phyloP scores from a whole-genome alignment of 176 grass and related monocot species.

The Poa pratensis region DNA sequence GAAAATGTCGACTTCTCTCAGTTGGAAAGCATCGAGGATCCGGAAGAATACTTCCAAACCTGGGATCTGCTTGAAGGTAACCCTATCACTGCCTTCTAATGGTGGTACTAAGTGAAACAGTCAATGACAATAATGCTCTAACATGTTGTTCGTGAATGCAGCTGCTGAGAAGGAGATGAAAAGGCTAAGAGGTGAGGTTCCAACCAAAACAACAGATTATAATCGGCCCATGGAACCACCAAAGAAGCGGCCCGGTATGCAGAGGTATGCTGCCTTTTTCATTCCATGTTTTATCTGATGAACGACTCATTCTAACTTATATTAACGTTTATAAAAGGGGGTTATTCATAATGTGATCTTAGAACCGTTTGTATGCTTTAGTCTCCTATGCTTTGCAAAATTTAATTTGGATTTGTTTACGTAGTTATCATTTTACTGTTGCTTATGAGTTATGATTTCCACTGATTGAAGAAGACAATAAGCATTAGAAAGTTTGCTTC shows the following conservation, averaged over 20 bases:
- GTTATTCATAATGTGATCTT: constrained; percentile 1
- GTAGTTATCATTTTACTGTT: constrained; percentile 36
- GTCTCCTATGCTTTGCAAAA: not conserved
- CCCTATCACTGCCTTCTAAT: constrained; percentile 4
- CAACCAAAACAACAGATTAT: constrained; percentile 22
- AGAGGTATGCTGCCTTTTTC: constrained; percentile 41
- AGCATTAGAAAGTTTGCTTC: constrained; percentile 15
- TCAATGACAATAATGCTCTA: constrained; percentile 19
- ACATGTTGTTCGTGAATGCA: constrained; percentile 43
- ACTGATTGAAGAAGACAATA: constrained; percentile 36
- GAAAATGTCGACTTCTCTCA: constrained; percentile 46
- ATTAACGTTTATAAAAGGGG: not conserved
- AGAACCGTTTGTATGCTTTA: constrained; percentile 12
- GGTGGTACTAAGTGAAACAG: constrained; percentile 6
- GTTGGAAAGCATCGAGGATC: constrained; percentile 46
- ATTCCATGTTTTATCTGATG: constrained; percentile 33
- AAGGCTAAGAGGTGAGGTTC: constrained; percentile 46
- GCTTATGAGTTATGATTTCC: constrained; percentile 16
- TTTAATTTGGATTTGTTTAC: constrained; percentile 20
- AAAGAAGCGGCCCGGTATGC: constrained; percentile 42
- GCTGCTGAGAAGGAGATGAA: constrained; percentile 59
- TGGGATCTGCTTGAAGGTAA: constrained; percentile 59
- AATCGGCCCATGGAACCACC: constrained; percentile 20
- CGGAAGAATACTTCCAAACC: constrained; percentile 42
- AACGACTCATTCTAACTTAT: constrained; percentile 25